These are phyloP conservation scores for Cucurbita ficifolia DNA, from an alignment of 306 rosid species.

Conservation along the genomic window DNA sequence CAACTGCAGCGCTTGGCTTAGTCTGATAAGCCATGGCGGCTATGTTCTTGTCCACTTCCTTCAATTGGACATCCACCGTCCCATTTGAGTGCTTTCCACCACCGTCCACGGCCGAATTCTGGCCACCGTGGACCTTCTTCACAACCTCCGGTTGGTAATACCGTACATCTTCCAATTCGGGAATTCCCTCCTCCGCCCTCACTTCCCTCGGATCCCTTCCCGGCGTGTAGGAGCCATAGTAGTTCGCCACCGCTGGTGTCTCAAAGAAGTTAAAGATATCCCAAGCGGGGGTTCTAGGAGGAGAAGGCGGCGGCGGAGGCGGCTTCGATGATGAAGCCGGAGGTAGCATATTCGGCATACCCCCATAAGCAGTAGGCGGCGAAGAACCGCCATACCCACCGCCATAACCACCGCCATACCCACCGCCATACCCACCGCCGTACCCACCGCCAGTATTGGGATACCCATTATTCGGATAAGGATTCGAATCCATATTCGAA, in stretches of 20 bases:
- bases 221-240: slow-evolving; percentile 43
- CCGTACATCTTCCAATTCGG: slow-evolving; percentile 81
- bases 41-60: neutral
- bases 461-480: slow-evolving; percentile 17
- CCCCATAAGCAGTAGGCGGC: slow-evolving; percentile 17
- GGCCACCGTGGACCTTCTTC: slow-evolving; percentile 60
- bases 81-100: slow-evolving; percentile 17
- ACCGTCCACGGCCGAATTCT: slow-evolving; percentile 25
- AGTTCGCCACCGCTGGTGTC: slow-evolving; percentile 13
- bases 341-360: slow-evolving; percentile 14
- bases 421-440: slow-evolving; percentile 26
- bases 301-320: slow-evolving; percentile 76
- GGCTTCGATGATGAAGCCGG: slow-evolving; percentile 28
- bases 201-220: slow-evolving; percentile 61
- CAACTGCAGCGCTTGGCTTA: slow-evolving; percentile 24
- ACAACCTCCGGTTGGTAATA: slow-evolving; percentile 59
- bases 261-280: slow-evolving; percentile 62
- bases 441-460: slow-evolving; percentile 5
- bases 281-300: slow-evolving; percentile 62
- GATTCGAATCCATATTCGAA: slow-evolving; percentile 11
- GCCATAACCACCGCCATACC: slow-evolving; percentile 11
- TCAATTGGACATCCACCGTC: slow-evolving; percentile 9
- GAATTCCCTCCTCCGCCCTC: slow-evolving; percentile 84
- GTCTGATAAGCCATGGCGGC: slow-evolving; percentile 22
- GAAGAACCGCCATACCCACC: slow-evolving; percentile 20